phyloP scores from a whole-genome alignment of 306 rosid species.

The Prosopis cineraria region DNA sequence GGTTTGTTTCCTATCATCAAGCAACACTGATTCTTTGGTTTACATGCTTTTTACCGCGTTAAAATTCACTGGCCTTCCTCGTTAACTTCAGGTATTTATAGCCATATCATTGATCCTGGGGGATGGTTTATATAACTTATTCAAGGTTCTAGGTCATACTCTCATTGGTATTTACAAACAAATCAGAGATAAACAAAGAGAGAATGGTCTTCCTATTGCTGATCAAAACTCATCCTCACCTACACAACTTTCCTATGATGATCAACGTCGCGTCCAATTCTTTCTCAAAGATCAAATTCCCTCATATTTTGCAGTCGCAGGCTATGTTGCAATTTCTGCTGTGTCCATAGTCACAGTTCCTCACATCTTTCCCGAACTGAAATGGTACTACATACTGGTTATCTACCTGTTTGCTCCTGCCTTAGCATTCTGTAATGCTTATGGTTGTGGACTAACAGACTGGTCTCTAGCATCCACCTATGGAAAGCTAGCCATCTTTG shows the following conservation, averaged over 20 bases:
- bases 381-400: constrained; percentile 55
- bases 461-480: constrained; percentile 59
- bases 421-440: constrained; percentile 62
- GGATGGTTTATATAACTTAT: constrained; percentile 58
- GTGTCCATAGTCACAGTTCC: constrained; percentile 50
- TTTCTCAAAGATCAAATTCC: constrained; percentile 63
- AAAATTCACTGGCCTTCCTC: background rate
- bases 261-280: constrained; percentile 46
- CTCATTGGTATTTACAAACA: constrained; percentile 41
- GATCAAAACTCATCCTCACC: constrained; percentile 36
- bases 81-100: constrained; percentile 50
- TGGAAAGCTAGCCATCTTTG: constrained; percentile 57
- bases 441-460: constrained; percentile 57
- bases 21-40: background rate
- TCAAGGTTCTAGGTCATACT: constrained; percentile 50
- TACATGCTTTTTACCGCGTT: background rate
- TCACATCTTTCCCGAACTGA: constrained; percentile 48
- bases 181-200: constrained; percentile 34
- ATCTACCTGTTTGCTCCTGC: constrained; percentile 56
- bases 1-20: constrained; percentile 39
- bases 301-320: constrained; percentile 43
- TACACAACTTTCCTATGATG: constrained; percentile 44
- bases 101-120: constrained; percentile 54
- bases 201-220: constrained; percentile 47
- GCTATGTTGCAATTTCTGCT: constrained; percentile 49